A percentile compares a stretch with the other conserved stretches of the same genome.
Conservation (phyloP, 2,329 filamentous ascomycete species). For the Pyrenophora seminiperda region DNA sequence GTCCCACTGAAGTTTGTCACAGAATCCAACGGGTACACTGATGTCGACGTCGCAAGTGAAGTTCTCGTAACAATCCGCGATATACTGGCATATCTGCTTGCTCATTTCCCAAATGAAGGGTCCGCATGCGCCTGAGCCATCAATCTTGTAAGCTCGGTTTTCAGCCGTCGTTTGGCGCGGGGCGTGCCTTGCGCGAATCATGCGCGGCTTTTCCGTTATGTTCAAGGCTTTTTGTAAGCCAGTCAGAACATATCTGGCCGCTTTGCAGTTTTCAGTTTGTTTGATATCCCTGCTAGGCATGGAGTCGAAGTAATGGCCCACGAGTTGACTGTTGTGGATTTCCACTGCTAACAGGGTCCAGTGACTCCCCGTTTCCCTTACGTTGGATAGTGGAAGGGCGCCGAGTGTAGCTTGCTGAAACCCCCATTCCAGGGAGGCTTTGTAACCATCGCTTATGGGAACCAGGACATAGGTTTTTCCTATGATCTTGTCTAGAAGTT, state of each 20-base stretch:
- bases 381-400: not conserved
- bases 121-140: not conserved
- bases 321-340: not conserved
- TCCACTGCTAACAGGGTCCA: not conserved
- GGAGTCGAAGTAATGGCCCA: not conserved
- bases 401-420: not conserved
- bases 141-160: not conserved
- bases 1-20: not conserved
- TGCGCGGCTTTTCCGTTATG: not conserved
- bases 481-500: not conserved
- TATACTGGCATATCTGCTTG: not conserved
- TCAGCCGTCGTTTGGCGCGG: not conserved
- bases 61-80: not conserved
- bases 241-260: too few species aligned
- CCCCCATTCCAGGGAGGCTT: not conserved
- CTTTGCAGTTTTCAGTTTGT: not conserved
- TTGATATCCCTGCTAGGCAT: too few species aligned
- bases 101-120: slow-evolving; percentile 1
- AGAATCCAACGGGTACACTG: not conserved
- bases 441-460: not conserved
- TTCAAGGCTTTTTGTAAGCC: too few species aligned
- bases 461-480: not conserved
- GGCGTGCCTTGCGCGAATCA: not conserved
- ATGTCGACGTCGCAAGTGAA: not conserved
- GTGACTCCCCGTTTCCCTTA: not conserved